Percentiles rank a stretch among this genome's conserved stretches.
Conservation (phyloP, 2,329 filamentous ascomycete genomes). For the Aspergillus sp. region DNA sequence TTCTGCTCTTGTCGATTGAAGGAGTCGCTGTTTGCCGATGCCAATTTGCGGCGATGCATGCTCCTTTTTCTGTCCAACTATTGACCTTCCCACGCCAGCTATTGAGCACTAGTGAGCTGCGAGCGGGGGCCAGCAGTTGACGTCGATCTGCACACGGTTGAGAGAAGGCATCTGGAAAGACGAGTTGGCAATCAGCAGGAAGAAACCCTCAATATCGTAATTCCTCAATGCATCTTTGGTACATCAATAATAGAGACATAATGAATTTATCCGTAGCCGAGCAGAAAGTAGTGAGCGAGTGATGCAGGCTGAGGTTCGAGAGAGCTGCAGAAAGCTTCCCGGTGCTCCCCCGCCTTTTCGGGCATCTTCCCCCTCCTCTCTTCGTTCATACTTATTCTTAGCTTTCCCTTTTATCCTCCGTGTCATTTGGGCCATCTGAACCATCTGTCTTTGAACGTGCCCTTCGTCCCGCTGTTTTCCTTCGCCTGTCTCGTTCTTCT, state of each 20-base stretch:
- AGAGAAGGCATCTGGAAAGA: not conserved
- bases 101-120: conserved; percentile 19
- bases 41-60: not conserved
- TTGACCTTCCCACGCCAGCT: conserved; percentile 11
- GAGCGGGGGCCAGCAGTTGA: conserved; percentile 11
- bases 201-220: not conserved
- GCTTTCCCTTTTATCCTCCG: conserved; percentile 12
- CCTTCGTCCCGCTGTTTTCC: conserved; percentile 5
- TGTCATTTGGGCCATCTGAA: conserved; percentile 7
- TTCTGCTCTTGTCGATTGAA: not conserved
- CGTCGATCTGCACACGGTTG: conserved; percentile 17
- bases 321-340: conserved; percentile 7
- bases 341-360: conserved; percentile 11
- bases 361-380: conserved; percentile 1
- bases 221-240: not conserved
- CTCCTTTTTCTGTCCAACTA: not conserved
- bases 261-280: not conserved
- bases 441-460: conserved; percentile 8
- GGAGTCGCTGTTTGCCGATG: not conserved
- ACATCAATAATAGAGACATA: not conserved
- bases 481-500: conserved; percentile 6
- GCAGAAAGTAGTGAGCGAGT: no score
- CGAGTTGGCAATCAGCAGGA: not conserved
- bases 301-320: no score
- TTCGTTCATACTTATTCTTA: conserved; percentile 1